Evolutionary conservation across 169 alveolate genomes (phyloP), one percentile per base, ranked within the genome.

Genomic region (Blepharisma undulans): DNA sequence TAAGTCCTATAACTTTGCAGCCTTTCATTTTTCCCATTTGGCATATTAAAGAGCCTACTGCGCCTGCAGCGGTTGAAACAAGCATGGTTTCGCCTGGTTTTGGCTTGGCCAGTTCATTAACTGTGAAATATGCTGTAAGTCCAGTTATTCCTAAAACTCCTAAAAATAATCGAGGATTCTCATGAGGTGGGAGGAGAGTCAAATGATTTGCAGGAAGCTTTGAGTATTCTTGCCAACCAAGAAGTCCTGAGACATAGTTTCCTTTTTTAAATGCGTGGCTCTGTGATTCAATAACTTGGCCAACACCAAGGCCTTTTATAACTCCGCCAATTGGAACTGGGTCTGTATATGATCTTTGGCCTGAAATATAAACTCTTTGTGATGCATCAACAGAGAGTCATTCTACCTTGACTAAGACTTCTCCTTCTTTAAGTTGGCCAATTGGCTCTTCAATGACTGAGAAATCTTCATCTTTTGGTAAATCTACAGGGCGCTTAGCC

Each of bases 21-120:
- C 94, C 94, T 19, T 72, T 71, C 66, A 78, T 36, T 88, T 94
- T 94, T 3, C 94, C 96, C 72, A 94, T 84, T 84, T 94, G 90
- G 34, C 92, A 87, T 8, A 93, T 95, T 25, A 94, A 92, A 59
- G 88, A 90, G 29, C 96, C 96, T 10, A 90, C 94, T 30, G 94
- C 95, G 1, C 96, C 96, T 30, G 96, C 95, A 74, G 96, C 96
- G 18, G 93, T 93, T 14, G 94, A 86, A 5, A 94, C 82, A 30
- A 94, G 91, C 34, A 94, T 92, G 10, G 92, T 84, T 30, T 94
- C 95, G 60, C 92, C 92, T 34, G 66, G 79, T 32, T 92, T 48
- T 66, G 93, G 91, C 72, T 90, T 79, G 21, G 94, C 96, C 27
- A 94, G 87, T 12, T 91, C 93, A 36, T 60, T 81, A n/a, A 92